Conservation (phyloP, 345 rosid genomes). For the Sapria himalayana region DNA sequence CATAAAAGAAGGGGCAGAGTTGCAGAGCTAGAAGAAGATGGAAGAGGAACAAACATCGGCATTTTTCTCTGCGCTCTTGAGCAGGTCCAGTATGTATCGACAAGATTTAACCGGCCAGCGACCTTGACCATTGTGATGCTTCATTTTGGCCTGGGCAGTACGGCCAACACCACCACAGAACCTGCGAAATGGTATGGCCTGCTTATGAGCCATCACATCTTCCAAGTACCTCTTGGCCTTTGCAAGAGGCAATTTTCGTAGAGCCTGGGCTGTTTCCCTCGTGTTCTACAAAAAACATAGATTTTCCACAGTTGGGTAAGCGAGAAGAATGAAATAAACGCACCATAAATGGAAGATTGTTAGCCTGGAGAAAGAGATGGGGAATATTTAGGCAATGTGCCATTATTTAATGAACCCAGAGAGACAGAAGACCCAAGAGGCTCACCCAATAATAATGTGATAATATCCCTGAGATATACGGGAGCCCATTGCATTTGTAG, state of each 20-base stretch:
- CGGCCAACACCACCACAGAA: constrained; percentile 94
- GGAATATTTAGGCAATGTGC: constrained; percentile 9
- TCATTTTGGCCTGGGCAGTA: constrained; percentile 98
- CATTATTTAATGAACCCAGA: constrained; percentile 37
- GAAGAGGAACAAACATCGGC: constrained; percentile 54
- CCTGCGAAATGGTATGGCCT: constrained; percentile 97
- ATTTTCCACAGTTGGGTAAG: not conserved
- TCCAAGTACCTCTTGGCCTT: constrained; percentile 95
- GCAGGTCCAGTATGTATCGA: constrained; percentile 59
- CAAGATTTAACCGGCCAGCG: constrained; percentile 95
- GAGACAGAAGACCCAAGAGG: constrained; percentile 17
- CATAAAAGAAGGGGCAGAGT: not conserved
- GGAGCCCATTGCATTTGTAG: constrained; percentile 11
- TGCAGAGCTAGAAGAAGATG: not conserved
- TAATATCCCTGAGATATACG: constrained; percentile 15
- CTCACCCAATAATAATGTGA: constrained; percentile 41
- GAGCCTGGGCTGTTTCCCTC: constrained; percentile 71
- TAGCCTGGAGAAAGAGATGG: not conserved
- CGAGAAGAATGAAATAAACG: not conserved
- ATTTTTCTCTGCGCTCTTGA: constrained; percentile 93
- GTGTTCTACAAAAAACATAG: constrained; percentile 34
- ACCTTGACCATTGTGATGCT: constrained; percentile 93
- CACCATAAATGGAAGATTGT: not conserved
- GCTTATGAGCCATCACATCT: constrained; percentile 91
- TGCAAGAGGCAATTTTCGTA: constrained; percentile 60